Percentiles rank a stretch among this genome's conserved stretches.
Evolutionary conservation across 2,329 filamentous ascomycete species (phyloP).

Genomic region (Cercospora sp.): DNA sequence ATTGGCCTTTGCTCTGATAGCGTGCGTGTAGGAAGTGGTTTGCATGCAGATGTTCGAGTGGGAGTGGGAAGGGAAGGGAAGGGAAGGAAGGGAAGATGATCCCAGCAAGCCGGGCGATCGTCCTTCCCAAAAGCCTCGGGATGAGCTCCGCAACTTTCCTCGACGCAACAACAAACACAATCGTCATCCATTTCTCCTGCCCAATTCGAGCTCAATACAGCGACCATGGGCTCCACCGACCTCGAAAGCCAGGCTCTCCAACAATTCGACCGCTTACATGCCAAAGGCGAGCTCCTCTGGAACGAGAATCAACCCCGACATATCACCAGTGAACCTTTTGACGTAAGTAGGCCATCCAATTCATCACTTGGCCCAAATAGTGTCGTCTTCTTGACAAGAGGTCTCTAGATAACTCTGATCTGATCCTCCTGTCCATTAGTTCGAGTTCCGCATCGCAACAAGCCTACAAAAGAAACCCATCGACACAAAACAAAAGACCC

Average conservation of each 20-base stretch:
- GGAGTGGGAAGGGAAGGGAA: too few relatives aligned
- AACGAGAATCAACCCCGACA: conserved; percentile 7
- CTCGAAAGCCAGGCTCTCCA: conserved; percentile 15
- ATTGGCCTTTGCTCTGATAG: too few relatives aligned
- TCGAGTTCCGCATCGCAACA: conserved; percentile 22
- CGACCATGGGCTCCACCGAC: conserved; percentile 3
- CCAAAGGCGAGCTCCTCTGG: conserved; percentile 18
- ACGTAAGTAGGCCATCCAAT: background rate
- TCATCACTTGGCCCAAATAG: background rate
- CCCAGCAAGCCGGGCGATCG: too few relatives aligned
- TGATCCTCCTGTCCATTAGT: background rate
- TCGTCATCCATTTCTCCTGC: background rate
- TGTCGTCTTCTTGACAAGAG: too few relatives aligned
- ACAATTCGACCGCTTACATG: conserved; percentile 19
- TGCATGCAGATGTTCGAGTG: too few relatives aligned
- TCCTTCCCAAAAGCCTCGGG: background rate
- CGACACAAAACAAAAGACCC: conserved; percentile 13
- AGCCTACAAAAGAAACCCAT: conserved; percentile 22
- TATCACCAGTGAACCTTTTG: conserved; percentile 5
- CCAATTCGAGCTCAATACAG: background rate
- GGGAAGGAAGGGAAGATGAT: too few relatives aligned
- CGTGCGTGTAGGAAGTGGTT: too few relatives aligned
- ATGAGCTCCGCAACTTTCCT: background rate
- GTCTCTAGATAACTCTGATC: too few relatives aligned
- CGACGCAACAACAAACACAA: background rate